Evolutionary conservation across 345 rosid genomes (phyloP).

Genomic region (Populus deltoides): DNA sequence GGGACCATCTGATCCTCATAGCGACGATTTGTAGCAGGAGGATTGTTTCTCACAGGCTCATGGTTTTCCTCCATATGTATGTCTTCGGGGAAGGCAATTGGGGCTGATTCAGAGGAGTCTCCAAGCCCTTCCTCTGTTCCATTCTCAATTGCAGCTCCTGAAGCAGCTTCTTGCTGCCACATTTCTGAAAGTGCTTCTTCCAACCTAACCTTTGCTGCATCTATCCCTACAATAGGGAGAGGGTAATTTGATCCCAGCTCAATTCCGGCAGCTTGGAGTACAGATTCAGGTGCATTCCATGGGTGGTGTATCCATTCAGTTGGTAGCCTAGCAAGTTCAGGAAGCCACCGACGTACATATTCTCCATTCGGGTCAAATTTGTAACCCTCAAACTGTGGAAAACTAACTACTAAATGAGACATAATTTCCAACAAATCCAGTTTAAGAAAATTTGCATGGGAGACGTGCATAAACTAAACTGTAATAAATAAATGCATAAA

Average conservation of each 20-base stretch:
- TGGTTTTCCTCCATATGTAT: slow-evolving; percentile 58
- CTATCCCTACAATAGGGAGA: slow-evolving; percentile 72
- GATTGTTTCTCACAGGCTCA: slow-evolving; percentile 55
- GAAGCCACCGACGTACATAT: slow-evolving; percentile 96
- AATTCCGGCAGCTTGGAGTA: slow-evolving; percentile 94
- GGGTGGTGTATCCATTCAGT: slow-evolving; percentile 99
- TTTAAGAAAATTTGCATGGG: not conserved
- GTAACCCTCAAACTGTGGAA: slow-evolving; percentile 82
- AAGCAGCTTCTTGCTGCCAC: slow-evolving; percentile 97
- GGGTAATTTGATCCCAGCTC: slow-evolving; percentile 98
- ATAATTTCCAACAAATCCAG: not conserved
- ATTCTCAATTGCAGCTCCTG: slow-evolving; percentile 88
- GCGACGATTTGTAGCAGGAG: slow-evolving; percentile 35
- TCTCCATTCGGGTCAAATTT: slow-evolving; percentile 91
- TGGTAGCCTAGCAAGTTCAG: slow-evolving; percentile 92
- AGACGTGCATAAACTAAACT: not conserved
- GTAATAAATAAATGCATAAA: not conserved
- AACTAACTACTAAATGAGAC: slow-evolving; percentile 5
- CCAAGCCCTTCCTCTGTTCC: slow-evolving; percentile 98
- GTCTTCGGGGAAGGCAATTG: slow-evolving; percentile 78
- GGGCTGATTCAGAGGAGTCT: slow-evolving; percentile 70
- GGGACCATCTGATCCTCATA: slow-evolving; percentile 99
- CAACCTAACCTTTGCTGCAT: slow-evolving; percentile 80
- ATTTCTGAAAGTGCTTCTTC: slow-evolving; percentile 78
- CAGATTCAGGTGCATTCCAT: slow-evolving; percentile 90